Conservation (phyloP, 2,329 filamentous ascomycete genomes). For the Ophiostoma australiae region DNA sequence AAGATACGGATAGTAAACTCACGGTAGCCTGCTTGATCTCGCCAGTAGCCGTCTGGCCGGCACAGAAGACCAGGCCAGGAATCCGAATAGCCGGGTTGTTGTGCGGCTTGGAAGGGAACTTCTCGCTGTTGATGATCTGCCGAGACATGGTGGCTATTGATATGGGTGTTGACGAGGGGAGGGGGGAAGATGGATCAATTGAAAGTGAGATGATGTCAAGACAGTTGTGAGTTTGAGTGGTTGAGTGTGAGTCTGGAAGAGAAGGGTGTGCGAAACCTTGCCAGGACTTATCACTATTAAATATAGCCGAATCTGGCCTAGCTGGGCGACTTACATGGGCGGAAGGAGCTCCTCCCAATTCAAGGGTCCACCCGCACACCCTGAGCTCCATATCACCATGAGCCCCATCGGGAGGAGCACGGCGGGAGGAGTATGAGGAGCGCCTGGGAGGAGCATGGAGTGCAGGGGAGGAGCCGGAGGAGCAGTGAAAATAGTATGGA, state of each 20-base stretch:
- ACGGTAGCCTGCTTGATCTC: slow-evolving; percentile 46
- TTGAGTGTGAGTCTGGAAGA: not conserved
- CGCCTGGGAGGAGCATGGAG: not conserved
- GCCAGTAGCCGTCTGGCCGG: slow-evolving; percentile 46
- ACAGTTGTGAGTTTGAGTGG: slow-evolving; percentile 1
- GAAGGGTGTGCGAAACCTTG: slow-evolving; percentile 1
- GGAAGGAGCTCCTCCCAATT: slow-evolving; percentile 20
- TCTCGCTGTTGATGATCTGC: slow-evolving; percentile 43
- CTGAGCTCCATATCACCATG: not conserved
- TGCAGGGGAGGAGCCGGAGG: not conserved
- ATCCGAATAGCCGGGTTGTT: slow-evolving; percentile 44
- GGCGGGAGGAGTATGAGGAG: not conserved
- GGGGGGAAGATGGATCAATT: not conserved
- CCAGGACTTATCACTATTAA: not conserved
- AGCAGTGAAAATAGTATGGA: not conserved
- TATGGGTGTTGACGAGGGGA: not conserved
- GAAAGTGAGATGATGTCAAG: not conserved
- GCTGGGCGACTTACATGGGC: slow-evolving; percentile 10
- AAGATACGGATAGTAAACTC: slow-evolving; percentile 23
- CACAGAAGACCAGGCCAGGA: slow-evolving; percentile 44
- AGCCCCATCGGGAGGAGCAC: slow-evolving; percentile 12
- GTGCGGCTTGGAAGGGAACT: slow-evolving; percentile 45
- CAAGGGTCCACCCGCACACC: not conserved
- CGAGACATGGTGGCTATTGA: slow-evolving; percentile 38
- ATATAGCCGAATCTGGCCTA: slow-evolving; percentile 8